Percentiles rank a stretch among this genome's conserved stretches.
Conservation (phyloP, 305 asterid genomes). For the Fraxinus velutina region DNA sequence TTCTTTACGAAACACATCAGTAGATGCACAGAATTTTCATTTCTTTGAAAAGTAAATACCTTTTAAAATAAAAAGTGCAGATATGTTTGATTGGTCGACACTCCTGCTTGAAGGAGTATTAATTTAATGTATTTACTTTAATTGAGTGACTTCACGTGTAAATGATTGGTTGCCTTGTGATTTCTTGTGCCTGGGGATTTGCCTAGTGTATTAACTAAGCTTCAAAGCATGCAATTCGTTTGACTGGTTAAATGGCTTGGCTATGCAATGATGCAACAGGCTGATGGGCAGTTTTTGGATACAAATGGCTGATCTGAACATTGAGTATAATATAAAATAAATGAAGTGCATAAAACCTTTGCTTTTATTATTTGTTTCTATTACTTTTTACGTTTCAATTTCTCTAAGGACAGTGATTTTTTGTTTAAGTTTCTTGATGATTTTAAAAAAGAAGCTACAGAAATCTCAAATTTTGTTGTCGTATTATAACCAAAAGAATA, state of each 20-base stretch:
- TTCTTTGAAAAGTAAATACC: neutral
- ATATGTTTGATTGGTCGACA: neutral
- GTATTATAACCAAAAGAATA: neutral
- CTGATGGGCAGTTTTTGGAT: neutral
- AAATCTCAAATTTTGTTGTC: neutral
- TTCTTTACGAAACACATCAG: constrained; percentile 2
- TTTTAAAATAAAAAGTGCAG: neutral
- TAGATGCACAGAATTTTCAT: neutral
- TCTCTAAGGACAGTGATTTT: neutral
- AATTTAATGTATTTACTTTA: neutral
- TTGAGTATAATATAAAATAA: neutral
- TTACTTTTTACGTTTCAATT: neutral
- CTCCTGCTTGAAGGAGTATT: neutral
- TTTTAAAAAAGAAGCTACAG: neutral
- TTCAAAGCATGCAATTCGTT: neutral
- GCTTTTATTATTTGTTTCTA: neutral
- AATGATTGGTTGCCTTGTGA: neutral
- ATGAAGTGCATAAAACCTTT: neutral
- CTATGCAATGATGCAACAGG: neutral
- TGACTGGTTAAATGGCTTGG: neutral
- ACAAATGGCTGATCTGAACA: neutral
- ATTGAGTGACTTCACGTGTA: neutral
- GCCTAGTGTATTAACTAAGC: neutral
- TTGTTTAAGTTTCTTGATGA: neutral
- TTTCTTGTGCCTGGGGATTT: neutral